Conservation (phyloP, 78 protist genomes). For the slime mould (Dictyostelium discoideum) region DNA sequence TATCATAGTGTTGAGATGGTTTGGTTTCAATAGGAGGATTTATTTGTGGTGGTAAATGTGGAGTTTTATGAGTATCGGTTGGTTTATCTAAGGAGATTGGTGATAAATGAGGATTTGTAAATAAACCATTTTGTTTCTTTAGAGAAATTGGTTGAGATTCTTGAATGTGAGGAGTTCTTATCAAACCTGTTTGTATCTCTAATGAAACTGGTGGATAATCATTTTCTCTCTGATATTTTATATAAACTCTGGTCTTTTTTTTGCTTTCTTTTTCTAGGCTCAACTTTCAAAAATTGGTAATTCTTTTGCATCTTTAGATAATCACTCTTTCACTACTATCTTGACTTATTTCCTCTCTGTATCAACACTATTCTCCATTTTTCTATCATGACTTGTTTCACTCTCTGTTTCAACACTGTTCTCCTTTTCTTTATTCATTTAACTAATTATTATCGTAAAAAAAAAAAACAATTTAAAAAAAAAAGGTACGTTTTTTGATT, state of each 20-base stretch:
- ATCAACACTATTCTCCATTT: background rate
- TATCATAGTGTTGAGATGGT: background rate
- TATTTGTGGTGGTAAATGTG: background rate
- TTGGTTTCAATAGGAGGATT: no score
- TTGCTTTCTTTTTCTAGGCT: background rate
- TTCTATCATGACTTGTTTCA: background rate
- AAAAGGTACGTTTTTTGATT: background rate
- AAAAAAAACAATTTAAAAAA: no score
- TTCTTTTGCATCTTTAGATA: no score
- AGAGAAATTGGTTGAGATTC: background rate
- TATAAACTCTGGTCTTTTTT: background rate
- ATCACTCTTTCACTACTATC: background rate
- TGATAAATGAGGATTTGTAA: background rate
- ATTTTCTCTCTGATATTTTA: background rate
- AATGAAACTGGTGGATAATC: background rate
- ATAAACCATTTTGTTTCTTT: background rate
- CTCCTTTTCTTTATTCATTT: background rate
- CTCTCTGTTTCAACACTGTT: background rate
- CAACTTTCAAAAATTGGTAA: background rate
- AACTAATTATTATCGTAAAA: no score
- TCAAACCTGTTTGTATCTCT: background rate
- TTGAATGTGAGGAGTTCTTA: background rate
- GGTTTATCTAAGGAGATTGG: background rate
- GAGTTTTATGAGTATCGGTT: background rate
- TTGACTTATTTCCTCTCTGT: background rate